Base-by-base conservation (phyloP, 1,284 basidiomycete species). In the Porogramme epimiltina region DNA sequence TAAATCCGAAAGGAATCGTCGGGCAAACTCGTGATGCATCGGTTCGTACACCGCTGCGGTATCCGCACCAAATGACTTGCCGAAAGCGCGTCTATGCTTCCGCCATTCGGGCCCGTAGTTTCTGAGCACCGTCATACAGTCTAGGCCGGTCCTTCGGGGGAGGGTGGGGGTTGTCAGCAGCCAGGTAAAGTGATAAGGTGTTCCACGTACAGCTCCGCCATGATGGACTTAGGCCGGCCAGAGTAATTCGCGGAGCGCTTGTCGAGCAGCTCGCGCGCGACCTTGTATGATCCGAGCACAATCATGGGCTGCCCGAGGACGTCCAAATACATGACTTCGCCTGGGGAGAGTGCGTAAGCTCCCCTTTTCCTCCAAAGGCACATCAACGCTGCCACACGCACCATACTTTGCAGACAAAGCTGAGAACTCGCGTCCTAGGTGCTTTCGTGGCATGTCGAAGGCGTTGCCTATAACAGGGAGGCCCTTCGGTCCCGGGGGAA, bases 241-340 rank as follows among this genome's bases (percentile, higher is more conserved):
- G 34, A 37, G n/a, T 37, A 37, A 18, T 37, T 37, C 9, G 16
- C 34, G n/a, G 34, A 37, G 10, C 34, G 34, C 34, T 37, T 37
- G 10, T 37, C 34, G 16, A 37, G 34, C 34, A 37, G 16, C 6
- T 37, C 83, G 47, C 71, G 63, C 6, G 83, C 82, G 16, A 71
- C 62, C 59, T 79, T 70, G 11, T 73, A 70, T 2, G 79, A 82
- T 60, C 84, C 85, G n/a, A 89, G 59, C 39, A 88, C 69, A 38
- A 89, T 64, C 22, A 87, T 66, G 26, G 80, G 73, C 54, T 85
- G 83, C 1, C 85, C 84, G 11, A 88, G 67, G 13, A 87, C 68
- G 22, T 77, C 80, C 3, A 80, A 70, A 39, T 81, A 82, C 49
- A 78, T 74, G 24, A 88, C 79, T 47, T 82, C 80, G 33, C 85